Evolutionary conservation across 1,284 basidiomycete species (phyloP).

Genomic region (Uromyces viciae-fabae): DNA sequence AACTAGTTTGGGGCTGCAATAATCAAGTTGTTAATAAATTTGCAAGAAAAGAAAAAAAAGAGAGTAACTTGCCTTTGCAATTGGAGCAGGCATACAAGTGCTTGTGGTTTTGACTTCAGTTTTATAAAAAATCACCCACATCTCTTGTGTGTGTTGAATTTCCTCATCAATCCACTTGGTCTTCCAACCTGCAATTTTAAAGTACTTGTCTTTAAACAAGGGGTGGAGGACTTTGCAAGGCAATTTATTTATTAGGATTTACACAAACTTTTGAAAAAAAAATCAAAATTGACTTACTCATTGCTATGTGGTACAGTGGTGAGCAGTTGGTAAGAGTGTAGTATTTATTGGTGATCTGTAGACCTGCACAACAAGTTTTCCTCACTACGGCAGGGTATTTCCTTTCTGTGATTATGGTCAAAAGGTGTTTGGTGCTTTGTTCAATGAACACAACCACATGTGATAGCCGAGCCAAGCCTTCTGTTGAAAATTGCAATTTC

Average conservation of each 20-base stretch:
- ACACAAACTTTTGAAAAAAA: neutral
- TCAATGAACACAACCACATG: too few relatives aligned
- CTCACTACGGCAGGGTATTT: too few relatives aligned
- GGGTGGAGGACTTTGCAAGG: neutral
- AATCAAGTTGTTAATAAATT: neutral
- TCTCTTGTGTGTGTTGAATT: neutral
- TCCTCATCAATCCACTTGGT: neutral
- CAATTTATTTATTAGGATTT: neutral
- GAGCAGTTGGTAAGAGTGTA: neutral
- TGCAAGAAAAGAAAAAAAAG: neutral
- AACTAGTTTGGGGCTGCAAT: neutral
- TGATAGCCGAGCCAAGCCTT: too few relatives aligned
- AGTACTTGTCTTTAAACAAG: neutral
- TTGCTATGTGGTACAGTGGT: neutral
- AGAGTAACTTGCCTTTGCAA: neutral
- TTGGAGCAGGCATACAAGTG: neutral
- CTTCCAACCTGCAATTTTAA: neutral
- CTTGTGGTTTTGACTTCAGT: neutral
- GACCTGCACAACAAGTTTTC: too few relatives aligned
- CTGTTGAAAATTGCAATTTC: too few relatives aligned
- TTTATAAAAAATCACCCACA: neutral
- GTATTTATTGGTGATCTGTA: conserved; percentile 11
- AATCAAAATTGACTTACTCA: neutral
- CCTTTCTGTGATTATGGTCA: too few relatives aligned
- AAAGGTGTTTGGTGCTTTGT: too few relatives aligned